Evolutionary conservation across 495 filamentous ascomycete species (phyloP), one percentile per base, ranked within the genome.

Genomic region (Ascodesmis nigricans): DNA sequence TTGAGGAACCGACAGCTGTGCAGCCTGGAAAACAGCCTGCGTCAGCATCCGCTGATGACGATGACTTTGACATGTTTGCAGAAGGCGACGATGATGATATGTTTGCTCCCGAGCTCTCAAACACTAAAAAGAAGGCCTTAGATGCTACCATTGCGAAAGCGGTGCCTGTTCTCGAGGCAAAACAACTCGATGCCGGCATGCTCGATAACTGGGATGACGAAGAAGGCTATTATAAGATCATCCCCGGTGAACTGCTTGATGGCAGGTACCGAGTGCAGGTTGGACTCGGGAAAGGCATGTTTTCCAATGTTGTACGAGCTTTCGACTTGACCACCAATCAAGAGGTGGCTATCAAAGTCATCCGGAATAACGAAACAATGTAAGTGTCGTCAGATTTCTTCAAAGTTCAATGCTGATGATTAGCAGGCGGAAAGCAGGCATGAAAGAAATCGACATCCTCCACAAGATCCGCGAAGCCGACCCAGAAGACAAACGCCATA

Each of bases 21-120:
- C 43, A 49, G 26, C 49, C 35, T 21, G 49, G 29, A 47, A 52
- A 8, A 22, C 23, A 49, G 21, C 46, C 51, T 32, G 62, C 52
- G 37, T 43, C 53, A 18, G 64, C 58, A 33, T 66, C 69, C 36
- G 67, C 58, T 22, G 60, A 64, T 10, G 62, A 67, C 22, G 66
- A 69, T 28, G 68, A 78, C 8, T 83, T 82, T 54, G 90, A 97
- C 53, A 97, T 95, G 84, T 95, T 95, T 53, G 80, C 78, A 11
- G 78, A 87, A 26, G 78, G 81, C 35, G 78, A 80, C 38, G 75
- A 75, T 33, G 77, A 90, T 39, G 78, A 87, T 50, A 83, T 90
- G 64, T 90, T 90, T 55, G 78, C 71, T 4, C 71, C 70, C 37
- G 60, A 64, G n/a, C 51, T 54, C 3, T 60, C 65, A 14, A 60